Evolutionary conservation across 768 basidiomycete genomes (phyloP), one percentile per base, ranked within the genome.

Genomic region (Megacollybia marginata): DNA sequence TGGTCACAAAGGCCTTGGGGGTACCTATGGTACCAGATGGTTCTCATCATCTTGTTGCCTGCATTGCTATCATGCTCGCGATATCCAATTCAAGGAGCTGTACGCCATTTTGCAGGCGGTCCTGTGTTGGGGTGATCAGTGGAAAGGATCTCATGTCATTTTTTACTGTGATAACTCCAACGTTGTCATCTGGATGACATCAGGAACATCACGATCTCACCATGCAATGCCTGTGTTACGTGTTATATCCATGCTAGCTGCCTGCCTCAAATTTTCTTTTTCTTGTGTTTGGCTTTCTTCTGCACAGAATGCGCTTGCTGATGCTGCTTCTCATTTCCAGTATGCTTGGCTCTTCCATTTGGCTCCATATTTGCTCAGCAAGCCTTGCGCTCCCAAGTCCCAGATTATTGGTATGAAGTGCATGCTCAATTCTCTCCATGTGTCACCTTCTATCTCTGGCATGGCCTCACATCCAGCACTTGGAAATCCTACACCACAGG

Each of bases 401-500:
- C 60, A 28, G 28, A 40, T 45, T 23, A 33, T 40, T 59, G 57
- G 57, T 57, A 58, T 50, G 13, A 52, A 35, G 40, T 48, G 18
- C 48, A 59, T 44, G 20, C 35, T 49, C 55, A 55, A 20, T 42
- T 35, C 44, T n/a, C 11, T 19, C 16, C 51, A 42, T 28, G 45
- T n/a, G n/a, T n/a, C n/a, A n/a, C n/a, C n/a, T n/a, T n/a, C n/a
- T n/a, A n/a, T n/a, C n/a, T n/a, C n/a, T n/a, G n/a, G n/a, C n/a
- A n/a, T n/a, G n/a, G n/a, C n/a, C n/a, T n/a, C n/a, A n/a, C n/a
- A n/a, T n/a, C 59, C 20, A 61, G 55, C 36, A 67, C 69, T 32
- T 52, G 63, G 0, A 57, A 53, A 32, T 57, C 62, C 10, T 68
- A 70, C 49, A 49, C 54, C 10, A 55, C 65, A 1, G 65, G 66